phyloP scores from a whole-genome alignment of 768 basidiomycete genomes.

The Mycena epipterygia region DNA sequence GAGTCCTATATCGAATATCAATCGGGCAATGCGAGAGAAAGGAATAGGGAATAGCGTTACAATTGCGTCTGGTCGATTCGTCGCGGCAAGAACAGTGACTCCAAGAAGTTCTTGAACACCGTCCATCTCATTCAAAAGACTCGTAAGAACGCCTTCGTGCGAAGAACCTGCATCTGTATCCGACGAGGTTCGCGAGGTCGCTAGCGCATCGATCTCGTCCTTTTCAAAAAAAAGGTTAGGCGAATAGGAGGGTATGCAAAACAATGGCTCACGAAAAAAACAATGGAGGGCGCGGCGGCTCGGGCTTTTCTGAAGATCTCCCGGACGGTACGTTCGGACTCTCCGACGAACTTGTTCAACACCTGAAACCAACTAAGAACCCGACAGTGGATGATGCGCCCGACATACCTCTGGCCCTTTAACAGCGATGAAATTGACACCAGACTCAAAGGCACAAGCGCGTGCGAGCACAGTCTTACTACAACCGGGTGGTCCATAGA shows the following conservation, averaged over 20 bases:
- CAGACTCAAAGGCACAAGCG: slow-evolving; percentile 93
- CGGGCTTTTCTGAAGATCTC: slow-evolving; percentile 97
- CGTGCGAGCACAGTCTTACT: slow-evolving; percentile 95
- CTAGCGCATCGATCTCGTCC: slow-evolving; percentile 98
- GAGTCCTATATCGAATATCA: slow-evolving; percentile 74
- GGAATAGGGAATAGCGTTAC: slow-evolving; percentile 67
- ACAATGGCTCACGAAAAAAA: slow-evolving; percentile 86
- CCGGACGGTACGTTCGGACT: slow-evolving; percentile 94
- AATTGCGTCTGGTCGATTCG: slow-evolving; percentile 94
- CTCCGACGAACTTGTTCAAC: slow-evolving; percentile 96
- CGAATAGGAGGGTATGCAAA: not conserved
- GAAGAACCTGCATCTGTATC: slow-evolving; percentile 67
- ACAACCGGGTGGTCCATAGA: slow-evolving; percentile 98
- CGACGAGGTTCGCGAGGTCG: slow-evolving; percentile 78
- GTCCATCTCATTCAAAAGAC: slow-evolving; percentile 97
- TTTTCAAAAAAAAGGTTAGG: slow-evolving; percentile 47
- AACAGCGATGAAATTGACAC: slow-evolving; percentile 96
- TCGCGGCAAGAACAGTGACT: slow-evolving; percentile 96
- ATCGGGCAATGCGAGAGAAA: not conserved
- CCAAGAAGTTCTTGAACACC: slow-evolving; percentile 95
- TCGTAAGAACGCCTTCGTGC: slow-evolving; percentile 93
- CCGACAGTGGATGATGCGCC: slow-evolving; percentile 36
- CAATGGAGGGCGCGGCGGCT: slow-evolving; percentile 93
- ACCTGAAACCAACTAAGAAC: slow-evolving; percentile 63
- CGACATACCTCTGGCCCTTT: slow-evolving; percentile 91